These are phyloP conservation scores for Breviolum minutum DNA, from an alignment of 73 alveolate species.

Conservation along the genomic window DNA sequence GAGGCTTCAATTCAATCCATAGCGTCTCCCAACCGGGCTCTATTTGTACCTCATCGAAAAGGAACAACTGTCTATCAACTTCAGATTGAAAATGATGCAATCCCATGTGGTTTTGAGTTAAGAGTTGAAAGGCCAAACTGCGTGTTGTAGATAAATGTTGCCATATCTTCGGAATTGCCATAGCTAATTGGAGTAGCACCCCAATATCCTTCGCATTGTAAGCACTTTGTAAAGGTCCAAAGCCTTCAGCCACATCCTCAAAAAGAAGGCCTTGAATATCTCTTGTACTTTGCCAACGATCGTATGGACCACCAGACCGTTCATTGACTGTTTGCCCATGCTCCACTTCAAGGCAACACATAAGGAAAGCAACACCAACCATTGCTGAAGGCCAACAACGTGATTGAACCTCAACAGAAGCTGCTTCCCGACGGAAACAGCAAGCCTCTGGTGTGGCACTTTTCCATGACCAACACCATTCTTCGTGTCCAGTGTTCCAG, in stretches of 20 bases:
- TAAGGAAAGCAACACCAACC: constrained; percentile 83
- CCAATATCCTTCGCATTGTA: constrained; percentile 31
- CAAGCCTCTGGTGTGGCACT: constrained; percentile 47
- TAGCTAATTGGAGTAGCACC: constrained; percentile 8
- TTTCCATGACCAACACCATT: constrained; percentile 65
- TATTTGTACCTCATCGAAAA: not conserved
- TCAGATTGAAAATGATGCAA: not conserved
- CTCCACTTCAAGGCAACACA: constrained; percentile 90
- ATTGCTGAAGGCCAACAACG: constrained; percentile 56
- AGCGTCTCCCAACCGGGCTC: constrained; percentile 32
- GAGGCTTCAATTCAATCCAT: constrained; percentile 13
- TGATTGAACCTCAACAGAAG: constrained; percentile 65
- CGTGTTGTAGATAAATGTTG: constrained; percentile 2
- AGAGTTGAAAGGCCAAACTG: not conserved
- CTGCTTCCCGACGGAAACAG: constrained; percentile 64
- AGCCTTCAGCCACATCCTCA: constrained; percentile 22
- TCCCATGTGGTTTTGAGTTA: not conserved
- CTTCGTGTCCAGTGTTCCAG: constrained; percentile 28
- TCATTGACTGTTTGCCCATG: constrained; percentile 21
- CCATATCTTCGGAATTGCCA: constrained; percentile 4
- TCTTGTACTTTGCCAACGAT: not conserved
- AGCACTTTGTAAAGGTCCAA: constrained; percentile 21
- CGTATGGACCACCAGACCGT: not conserved
- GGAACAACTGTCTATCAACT: not conserved
- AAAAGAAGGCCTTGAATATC: not conserved